Evolutionary conservation across 2,329 filamentous ascomycete species (phyloP).

Genomic region (Proliferodiscus dingleyae): DNA sequence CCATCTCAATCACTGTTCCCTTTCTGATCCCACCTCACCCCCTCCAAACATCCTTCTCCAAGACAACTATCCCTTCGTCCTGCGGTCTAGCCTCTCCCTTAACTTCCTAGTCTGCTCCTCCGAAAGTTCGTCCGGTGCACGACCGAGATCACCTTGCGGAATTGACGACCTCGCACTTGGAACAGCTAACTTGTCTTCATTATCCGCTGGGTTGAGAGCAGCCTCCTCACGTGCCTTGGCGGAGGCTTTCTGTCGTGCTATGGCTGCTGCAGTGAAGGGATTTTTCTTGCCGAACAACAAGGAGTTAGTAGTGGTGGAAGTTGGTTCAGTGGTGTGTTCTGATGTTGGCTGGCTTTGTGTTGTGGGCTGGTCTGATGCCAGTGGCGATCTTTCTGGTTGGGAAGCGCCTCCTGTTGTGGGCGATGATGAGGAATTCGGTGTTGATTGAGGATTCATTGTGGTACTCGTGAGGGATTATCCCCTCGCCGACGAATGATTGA

Average conservation of each 20-base stretch:
- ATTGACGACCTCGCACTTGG: background rate
- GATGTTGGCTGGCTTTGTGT: background rate
- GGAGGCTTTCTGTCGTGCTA: background rate
- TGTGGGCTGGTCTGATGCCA: background rate
- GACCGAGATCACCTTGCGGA: background rate
- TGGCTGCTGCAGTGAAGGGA: background rate
- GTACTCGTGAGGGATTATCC: background rate
- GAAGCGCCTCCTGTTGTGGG: background rate
- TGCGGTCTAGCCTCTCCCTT: background rate
- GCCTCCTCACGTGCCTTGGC: background rate
- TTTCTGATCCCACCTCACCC: background rate
- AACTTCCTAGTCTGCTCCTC: background rate
- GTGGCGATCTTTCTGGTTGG: background rate
- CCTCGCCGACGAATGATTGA: background rate
- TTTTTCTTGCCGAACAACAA: background rate
- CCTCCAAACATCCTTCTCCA: background rate
- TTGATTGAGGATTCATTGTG: background rate
- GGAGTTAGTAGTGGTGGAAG: background rate
- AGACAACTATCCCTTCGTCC: background rate
- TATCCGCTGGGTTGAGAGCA: background rate
- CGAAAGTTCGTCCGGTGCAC: background rate
- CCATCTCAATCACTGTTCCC: background rate
- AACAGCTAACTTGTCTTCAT: background rate
- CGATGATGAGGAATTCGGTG: background rate
- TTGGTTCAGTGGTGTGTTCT: background rate